phyloP scores from a whole-genome alignment of 495 filamentous ascomycete genomes.

The Penicillium antarcticum region DNA sequence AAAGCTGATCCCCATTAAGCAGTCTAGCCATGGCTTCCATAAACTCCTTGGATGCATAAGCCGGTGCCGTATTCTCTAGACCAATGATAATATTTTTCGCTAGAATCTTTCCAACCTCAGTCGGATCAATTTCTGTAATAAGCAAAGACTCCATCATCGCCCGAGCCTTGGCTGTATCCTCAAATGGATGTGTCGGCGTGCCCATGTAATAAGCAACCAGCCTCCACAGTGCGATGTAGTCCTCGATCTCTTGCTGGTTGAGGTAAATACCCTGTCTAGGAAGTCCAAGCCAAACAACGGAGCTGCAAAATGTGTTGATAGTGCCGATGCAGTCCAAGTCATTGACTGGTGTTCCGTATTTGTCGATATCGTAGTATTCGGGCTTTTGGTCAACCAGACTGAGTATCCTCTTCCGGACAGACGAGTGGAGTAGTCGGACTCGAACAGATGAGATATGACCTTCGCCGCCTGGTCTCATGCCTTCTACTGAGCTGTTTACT shows the following conservation, averaged over 20 bases:
- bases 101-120: conserved; percentile 54
- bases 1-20: conserved; percentile 63
- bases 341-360: conserved; percentile 66
- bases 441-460: conserved; percentile 66
- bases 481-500: conserved; percentile 61
- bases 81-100: conserved; percentile 72
- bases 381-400: conserved; percentile 51
- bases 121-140: conserved; percentile 61
- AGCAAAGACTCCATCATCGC: conserved; percentile 64
- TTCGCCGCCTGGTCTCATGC: conserved; percentile 64
- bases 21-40: conserved; percentile 64
- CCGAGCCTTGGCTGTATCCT: conserved; percentile 50
- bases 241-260: conserved; percentile 55
- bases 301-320: conserved; percentile 63
- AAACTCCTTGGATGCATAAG: conserved; percentile 59
- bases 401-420: conserved; percentile 64
- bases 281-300: conserved; percentile 63
- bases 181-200: conserved; percentile 57
- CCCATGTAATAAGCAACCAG: conserved; percentile 71
- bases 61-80: conserved; percentile 59
- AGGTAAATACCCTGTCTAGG: conserved; percentile 71
- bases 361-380: conserved; percentile 59
- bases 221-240: conserved; percentile 76
- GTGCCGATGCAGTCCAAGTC: conserved; percentile 72
- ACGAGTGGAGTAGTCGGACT: conserved; percentile 73